Evolutionary conservation across 108 stramenopile genomes (phyloP).

Genomic region (Fragilariopsis cylindrus): DNA sequence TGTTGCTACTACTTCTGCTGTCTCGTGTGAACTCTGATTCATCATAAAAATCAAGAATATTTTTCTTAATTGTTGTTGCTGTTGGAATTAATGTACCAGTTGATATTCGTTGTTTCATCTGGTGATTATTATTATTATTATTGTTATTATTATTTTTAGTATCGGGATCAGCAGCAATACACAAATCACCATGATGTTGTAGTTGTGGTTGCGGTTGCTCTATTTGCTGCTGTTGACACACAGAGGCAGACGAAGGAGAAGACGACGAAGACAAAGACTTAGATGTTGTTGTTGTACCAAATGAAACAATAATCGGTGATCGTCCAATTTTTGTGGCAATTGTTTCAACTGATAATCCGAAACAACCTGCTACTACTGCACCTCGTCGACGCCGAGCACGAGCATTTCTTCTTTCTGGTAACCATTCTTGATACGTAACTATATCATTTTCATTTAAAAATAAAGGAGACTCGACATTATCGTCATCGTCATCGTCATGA

Average conservation of each 20-base stretch:
- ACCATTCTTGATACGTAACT: slow-evolving; percentile 6
- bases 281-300: neutral
- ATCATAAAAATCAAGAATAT: too few species aligned
- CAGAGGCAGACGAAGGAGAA: neutral
- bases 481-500: too few species aligned
- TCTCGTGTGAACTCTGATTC: too few species aligned
- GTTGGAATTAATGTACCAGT: too few species aligned
- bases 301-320: slow-evolving; percentile 8
- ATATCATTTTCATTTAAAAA: neutral
- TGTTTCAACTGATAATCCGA: neutral
- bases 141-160: too few species aligned
- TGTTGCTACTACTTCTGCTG: too few species aligned
- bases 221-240: neutral
- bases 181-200: neutral
- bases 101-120: too few species aligned
- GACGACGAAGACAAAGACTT: neutral
- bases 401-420: neutral
- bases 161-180: too few species aligned
- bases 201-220: neutral
- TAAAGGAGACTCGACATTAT: neutral
- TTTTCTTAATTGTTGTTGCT: too few species aligned
- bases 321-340: slow-evolving; percentile 5
- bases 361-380: neutral
- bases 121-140: too few species aligned
- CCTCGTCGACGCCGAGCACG: neutral